phyloP scores from a whole-genome alignment of 257 asterid species.

The Solanum peruvianum region DNA sequence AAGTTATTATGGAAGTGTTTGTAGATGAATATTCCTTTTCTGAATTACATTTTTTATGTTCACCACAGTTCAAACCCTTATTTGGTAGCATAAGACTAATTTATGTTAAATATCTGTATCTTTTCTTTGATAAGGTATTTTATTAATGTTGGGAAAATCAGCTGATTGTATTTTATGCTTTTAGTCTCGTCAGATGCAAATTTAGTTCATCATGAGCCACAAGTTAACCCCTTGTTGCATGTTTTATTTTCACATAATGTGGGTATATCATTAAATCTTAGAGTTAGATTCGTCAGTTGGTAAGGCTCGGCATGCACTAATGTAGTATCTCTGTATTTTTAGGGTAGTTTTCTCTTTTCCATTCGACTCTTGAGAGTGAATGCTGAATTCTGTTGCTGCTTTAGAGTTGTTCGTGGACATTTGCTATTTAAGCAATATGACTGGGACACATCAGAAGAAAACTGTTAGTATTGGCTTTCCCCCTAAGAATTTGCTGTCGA shows the following conservation, averaged over 20 bases:
- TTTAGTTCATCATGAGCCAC: neutral
- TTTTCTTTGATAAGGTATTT: too few relatives aligned
- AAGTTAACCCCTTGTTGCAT: neutral
- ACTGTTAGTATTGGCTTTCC: neutral
- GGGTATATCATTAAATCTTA: neutral
- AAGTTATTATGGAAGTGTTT: neutral
- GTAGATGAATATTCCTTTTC: neutral
- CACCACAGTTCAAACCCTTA: too few relatives aligned
- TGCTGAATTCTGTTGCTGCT: neutral
- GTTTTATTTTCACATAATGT: neutral
- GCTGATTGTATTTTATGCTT: too few relatives aligned
- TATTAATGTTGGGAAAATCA: too few relatives aligned
- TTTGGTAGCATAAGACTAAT: too few relatives aligned
- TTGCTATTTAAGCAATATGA: neutral
- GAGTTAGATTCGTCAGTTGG: neutral
- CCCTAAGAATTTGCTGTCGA: neutral
- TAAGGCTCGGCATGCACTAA: neutral
- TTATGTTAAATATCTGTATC: too few relatives aligned
- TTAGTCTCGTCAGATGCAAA: neutral
- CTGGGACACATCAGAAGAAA: neutral
- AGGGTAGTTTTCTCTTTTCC: neutral
- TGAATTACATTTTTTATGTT: neutral
- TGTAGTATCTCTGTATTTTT: neutral
- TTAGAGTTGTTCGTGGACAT: neutral
- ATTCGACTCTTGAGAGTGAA: neutral